These are phyloP conservation scores for Plasmodium fragile DNA, from an alignment of 169 alveolate species.

Conservation along the genomic window DNA sequence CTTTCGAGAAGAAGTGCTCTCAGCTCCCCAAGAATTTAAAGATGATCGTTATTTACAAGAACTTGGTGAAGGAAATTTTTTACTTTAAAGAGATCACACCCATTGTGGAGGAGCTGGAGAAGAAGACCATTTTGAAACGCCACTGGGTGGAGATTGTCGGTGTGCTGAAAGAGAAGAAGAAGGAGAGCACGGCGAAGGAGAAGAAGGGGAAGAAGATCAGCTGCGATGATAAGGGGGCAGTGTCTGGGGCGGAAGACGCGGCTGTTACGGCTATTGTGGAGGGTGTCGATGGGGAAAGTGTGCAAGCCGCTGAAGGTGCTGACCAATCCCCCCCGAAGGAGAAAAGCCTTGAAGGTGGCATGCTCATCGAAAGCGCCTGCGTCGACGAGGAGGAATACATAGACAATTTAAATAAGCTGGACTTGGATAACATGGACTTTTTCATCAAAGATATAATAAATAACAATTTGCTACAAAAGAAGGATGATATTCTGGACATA, in stretches of 20 bases:
- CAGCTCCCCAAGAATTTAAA: conserved; percentile 75
- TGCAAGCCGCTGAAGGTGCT: neutral
- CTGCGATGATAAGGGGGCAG: neutral
- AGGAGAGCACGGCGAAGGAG: conserved; percentile 77
- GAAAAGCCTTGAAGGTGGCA: conserved; percentile 26
- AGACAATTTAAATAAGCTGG: conserved; percentile 64
- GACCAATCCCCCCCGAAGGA: conserved; percentile 59
- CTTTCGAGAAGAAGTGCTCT: conserved; percentile 87
- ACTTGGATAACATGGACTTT: conserved; percentile 73
- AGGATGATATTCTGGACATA: conserved; percentile 96
- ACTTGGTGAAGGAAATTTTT: conserved; percentile 60
- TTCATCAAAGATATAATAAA: conserved; percentile 73
- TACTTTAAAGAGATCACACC: conserved; percentile 89
- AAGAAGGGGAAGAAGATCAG: conserved; percentile 84
- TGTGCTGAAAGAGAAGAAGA: conserved; percentile 64
- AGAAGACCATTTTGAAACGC: conserved; percentile 93
- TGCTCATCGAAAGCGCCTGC: conserved; percentile 31
- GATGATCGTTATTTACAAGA: conserved; percentile 75
- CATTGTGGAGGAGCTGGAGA: conserved; percentile 91
- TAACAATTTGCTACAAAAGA: conserved; percentile 53
- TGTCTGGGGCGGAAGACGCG: neutral
- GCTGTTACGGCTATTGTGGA: neutral
- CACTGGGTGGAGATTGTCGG: conserved; percentile 93
- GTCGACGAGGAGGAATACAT: conserved; percentile 58
- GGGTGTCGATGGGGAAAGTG: neutral